phyloP scores from a whole-genome alignment of 2,329 filamentous ascomycete species.

The Verticillium nubilum region DNA sequence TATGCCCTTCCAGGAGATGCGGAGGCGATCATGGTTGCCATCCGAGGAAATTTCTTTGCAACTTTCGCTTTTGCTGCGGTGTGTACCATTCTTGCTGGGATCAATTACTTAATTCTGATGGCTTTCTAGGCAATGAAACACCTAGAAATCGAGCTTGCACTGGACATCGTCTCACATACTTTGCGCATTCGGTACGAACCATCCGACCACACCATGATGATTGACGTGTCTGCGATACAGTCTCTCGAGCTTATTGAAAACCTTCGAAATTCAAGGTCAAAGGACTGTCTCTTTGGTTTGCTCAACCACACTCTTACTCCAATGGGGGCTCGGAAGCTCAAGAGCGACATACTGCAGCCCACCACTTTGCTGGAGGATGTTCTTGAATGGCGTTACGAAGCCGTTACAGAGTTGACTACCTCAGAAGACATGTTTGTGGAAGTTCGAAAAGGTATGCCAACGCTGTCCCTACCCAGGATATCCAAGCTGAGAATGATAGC shows the following conservation, averaged over 20 bases:
- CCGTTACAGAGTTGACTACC: constrained; percentile 72
- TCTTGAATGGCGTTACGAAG: constrained; percentile 70
- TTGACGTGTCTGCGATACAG: constrained; percentile 81
- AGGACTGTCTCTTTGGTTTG: constrained; percentile 76
- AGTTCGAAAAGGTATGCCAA: constrained; percentile 58
- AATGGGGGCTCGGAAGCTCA: constrained; percentile 80
- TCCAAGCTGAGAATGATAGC: constrained; percentile 37
- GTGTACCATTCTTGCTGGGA: constrained; percentile 23
- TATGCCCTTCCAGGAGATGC: constrained; percentile 78
- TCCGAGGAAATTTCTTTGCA: constrained; percentile 80
- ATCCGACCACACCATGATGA: constrained; percentile 91
- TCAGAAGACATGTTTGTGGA: constrained; percentile 83
- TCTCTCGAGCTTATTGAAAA: constrained; percentile 91
- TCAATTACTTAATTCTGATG: constrained; percentile 10
- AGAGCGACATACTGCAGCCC: constrained; percentile 84
- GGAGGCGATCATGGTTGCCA: constrained; percentile 72
- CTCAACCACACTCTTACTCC: constrained; percentile 81
- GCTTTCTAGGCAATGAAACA: constrained; percentile 67
- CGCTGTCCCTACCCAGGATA: too few species aligned
- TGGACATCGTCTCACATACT: constrained; percentile 71
- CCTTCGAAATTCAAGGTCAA: constrained; percentile 68
- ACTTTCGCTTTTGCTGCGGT: constrained; percentile 83
- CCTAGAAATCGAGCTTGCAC: constrained; percentile 63
- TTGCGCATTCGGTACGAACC: constrained; percentile 82
- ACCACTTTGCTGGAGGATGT: constrained; percentile 63